A percentile compares a stretch with the other conserved stretches of the same genome.
Evolutionary conservation across 495 filamentous ascomycete genomes (phyloP).

Genomic region (Penicillium antarcticum): DNA sequence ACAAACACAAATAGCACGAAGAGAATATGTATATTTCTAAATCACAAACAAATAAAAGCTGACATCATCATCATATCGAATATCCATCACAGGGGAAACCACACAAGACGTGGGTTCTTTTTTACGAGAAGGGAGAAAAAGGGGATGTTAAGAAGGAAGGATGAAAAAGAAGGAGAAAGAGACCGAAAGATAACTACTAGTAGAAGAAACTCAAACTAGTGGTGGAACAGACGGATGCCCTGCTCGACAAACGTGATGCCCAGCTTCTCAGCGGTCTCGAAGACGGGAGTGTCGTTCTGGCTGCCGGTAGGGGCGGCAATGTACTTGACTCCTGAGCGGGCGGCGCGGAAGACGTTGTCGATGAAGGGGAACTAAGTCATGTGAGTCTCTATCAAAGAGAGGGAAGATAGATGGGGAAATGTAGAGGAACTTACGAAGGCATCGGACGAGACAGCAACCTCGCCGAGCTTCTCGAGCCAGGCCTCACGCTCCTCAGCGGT

Average conservation of each 20-base stretch:
- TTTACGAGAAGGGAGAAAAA: constrained; percentile 10
- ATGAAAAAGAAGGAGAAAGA: background rate
- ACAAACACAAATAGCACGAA: background rate
- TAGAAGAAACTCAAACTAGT: constrained; percentile 45
- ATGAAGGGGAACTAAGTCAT: constrained; percentile 82
- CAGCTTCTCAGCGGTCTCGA: constrained; percentile 88
- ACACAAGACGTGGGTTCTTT: constrained; percentile 10
- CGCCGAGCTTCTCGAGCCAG: constrained; percentile 76
- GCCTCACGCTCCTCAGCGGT: constrained; percentile 77
- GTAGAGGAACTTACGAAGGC: constrained; percentile 74
- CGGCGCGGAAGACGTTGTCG: constrained; percentile 92
- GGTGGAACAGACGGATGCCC: constrained; percentile 83
- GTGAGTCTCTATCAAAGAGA: constrained; percentile 10
- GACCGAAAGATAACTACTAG: background rate
- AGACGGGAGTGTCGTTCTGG: constrained; percentile 85
- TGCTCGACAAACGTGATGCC: constrained; percentile 91
- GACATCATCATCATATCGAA: constrained; percentile 28
- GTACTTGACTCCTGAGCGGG: constrained; percentile 88
- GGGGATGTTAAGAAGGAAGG: background rate
- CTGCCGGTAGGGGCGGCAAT: constrained; percentile 90
- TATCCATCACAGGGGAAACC: constrained; percentile 7
- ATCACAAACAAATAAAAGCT: constrained; percentile 25
- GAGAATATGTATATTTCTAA: constrained; percentile 24
- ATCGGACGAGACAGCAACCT: constrained; percentile 86
- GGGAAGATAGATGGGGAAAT: background rate